phyloP scores from a whole-genome alignment of 2,329 filamentous ascomycete species.

The Fusarium camptoceras region DNA sequence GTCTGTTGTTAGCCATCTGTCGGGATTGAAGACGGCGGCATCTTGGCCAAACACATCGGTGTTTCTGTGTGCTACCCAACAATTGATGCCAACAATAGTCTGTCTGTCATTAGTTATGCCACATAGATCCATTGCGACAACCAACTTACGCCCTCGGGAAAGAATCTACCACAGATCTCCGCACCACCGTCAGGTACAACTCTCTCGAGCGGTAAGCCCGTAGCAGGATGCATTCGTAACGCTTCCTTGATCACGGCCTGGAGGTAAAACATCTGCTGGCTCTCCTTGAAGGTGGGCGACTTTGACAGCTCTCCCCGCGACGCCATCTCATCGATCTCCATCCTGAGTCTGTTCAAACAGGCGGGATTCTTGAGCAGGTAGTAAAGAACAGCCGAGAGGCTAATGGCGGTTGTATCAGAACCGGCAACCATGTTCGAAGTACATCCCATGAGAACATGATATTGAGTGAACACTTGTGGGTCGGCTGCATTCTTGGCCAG shows the following conservation, averaged over 20 bases:
- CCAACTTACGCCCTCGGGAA: conserved; percentile 32
- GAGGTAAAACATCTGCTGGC: conserved; percentile 36
- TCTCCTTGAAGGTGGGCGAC: conserved; percentile 30
- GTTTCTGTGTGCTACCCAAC: conserved; percentile 42
- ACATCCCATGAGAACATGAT: conserved; percentile 38
- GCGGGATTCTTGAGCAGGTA: conserved; percentile 24
- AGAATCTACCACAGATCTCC: conserved; percentile 29
- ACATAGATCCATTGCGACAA: fast-evolving
- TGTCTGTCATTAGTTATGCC: not conserved
- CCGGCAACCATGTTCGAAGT: conserved; percentile 42
- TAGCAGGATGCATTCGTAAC: conserved; percentile 39
- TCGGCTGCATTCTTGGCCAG: conserved; percentile 29
- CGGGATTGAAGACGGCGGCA: conserved; percentile 29
- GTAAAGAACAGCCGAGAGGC: conserved; percentile 37
- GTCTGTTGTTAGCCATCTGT: conserved; percentile 31
- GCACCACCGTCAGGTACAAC: conserved; percentile 37
- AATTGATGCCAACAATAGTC: conserved; percentile 40
- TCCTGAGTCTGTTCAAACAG: conserved; percentile 13
- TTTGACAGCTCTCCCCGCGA: conserved; percentile 13
- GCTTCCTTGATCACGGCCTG: conserved; percentile 42
- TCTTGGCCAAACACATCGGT: conserved; percentile 32
- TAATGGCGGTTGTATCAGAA: conserved; percentile 42
- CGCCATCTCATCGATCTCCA: conserved; percentile 14
- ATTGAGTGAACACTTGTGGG: conserved; percentile 29
- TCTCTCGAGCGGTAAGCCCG: conserved; percentile 32